phyloP scores from a whole-genome alignment of 2,329 filamentous ascomycete genomes.

The Coniochaeta ligniaria region DNA sequence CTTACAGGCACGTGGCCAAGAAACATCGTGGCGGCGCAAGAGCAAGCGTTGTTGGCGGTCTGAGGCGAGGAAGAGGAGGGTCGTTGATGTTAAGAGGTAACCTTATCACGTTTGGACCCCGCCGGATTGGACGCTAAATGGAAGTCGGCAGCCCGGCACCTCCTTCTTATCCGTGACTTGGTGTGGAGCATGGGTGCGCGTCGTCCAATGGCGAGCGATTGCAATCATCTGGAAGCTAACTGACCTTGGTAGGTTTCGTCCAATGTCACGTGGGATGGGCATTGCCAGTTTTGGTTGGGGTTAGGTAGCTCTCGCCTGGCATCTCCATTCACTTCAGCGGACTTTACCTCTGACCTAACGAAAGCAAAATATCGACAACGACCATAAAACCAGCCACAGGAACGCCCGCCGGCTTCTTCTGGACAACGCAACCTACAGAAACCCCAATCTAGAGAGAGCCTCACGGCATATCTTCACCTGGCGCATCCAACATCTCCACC shows the following conservation, averaged over 20 bases:
- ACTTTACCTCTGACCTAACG: not conserved
- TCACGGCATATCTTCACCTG: not conserved
- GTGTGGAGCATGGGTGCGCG: too few species aligned
- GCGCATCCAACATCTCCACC: not conserved
- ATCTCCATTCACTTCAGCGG: not conserved
- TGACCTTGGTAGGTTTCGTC: too few species aligned
- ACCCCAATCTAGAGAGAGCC: not conserved
- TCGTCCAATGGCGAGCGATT: too few species aligned
- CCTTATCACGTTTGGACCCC: not conserved
- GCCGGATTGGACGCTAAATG: too few species aligned
- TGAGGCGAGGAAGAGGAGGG: not conserved
- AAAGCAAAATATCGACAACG: not conserved
- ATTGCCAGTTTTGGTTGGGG: too few species aligned
- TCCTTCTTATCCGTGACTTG: too few species aligned
- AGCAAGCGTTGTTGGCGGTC: not conserved
- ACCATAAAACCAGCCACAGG: not conserved
- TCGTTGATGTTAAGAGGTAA: not conserved
- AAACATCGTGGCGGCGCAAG: slow-evolving; percentile 9
- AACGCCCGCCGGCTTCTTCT: not conserved
- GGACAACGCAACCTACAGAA: not conserved
- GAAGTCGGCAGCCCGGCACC: too few species aligned
- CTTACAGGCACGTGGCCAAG: slow-evolving; percentile 5
- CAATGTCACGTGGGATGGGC: too few species aligned
- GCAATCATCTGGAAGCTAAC: too few species aligned
- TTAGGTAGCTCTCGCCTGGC: not conserved